Base-by-base conservation (phyloP, 306 rosid genomes). In the Castanospermum australe region DNA sequence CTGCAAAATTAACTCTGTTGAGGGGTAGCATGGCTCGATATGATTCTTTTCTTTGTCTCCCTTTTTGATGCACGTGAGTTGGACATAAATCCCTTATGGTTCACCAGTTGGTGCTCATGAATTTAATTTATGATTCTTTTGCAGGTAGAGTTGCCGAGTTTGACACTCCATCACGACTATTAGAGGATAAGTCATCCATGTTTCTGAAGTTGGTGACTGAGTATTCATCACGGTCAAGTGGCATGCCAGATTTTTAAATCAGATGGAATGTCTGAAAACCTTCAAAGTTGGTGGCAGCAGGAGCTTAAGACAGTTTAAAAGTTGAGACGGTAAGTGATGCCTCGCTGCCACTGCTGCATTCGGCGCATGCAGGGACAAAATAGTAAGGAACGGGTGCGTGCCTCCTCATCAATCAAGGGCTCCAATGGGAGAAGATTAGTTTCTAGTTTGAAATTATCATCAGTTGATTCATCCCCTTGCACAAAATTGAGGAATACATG, bases 121-220 rank as follows among this genome's bases (percentile, higher is more conserved):
- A 22, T 20, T 45, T 78, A 12, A 4, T 13, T 17, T 41, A 61
- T 32, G 11, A 38, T 64, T 21, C 55, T 78, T 76, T 59, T 83
- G 61, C 85, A 96, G 99, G 99, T 72, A 86, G 88, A 85, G 92
- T 93, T 45, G 89, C 93, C 0, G 99, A 96, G 90, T 93, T 86
- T 41, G 97, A 93, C 74, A 81, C 92, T 32, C 99, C 99, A 24
- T 28, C 65, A 48, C 89, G 94, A 57, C 87, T 96, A 70, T 84
- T 93, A 73, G 99, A 96, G 86, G 97, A 96, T 52, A 93, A 89
- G 81, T 86, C 99, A 35, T 96, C 99, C 57, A 93, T 96, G 97
- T 96, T 93, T 87, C 86, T 96, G 13, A 96, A 93, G 73, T 81
- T 96, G 90, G 98, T 96, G 76, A 84, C 90, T 1, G 98, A 96